Base-by-base conservation (phyloP, 2,329 filamentous ascomycete species). In the Pezicula rhizophila region DNA sequence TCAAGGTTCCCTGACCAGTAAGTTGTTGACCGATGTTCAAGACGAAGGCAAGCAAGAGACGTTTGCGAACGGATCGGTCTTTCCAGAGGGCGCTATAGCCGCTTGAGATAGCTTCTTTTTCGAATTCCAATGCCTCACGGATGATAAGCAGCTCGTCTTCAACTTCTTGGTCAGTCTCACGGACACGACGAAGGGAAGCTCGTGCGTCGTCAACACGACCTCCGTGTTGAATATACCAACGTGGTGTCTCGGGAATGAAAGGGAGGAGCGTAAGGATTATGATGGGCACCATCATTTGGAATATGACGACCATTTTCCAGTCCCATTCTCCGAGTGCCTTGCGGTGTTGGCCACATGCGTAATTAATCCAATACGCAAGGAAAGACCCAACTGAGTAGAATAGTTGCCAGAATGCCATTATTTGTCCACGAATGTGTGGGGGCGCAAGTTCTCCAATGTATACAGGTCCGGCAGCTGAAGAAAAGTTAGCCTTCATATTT, bases 1-100 rank as follows among this genome's bases (percentile, higher is more conserved):
- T 88, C 55, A 88, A 73, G 0, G 82, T 84, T 50, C 84, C 84
- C 64, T 88, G 84, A 17, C 84, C 84, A 5, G 83, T 85, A 37
- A 88, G 74, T 64, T 88, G 84, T 65, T 87, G 84, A 41, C 84
- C 84, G 41, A 82, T 74, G 62, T 88, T 88, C 66, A 88, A 68
- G 43, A 85, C 67, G 55, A 85, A 76, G 20, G 82, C 82, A 26
- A 88, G 74, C 40, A 73, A 68, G 55, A 88, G 74, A 46, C 84
- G 78, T 71, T 82, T 84, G 57, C 84, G 77, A 40, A 87, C 69
- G 11, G 82, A 85, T 35, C 74, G 75, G 65, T 87, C 84, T 64
- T 82, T 84, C 79, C 84, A 87, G 15, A 87, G 73, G 1, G 84
- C 82, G 49, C 70, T 67, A 67, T 87, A 87, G 20, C 73, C 75